Evolutionary conservation across 805 yeast species (phyloP), one percentile per base, ranked within the genome.

Genomic region (Phaffomyces thermotolerans): DNA sequence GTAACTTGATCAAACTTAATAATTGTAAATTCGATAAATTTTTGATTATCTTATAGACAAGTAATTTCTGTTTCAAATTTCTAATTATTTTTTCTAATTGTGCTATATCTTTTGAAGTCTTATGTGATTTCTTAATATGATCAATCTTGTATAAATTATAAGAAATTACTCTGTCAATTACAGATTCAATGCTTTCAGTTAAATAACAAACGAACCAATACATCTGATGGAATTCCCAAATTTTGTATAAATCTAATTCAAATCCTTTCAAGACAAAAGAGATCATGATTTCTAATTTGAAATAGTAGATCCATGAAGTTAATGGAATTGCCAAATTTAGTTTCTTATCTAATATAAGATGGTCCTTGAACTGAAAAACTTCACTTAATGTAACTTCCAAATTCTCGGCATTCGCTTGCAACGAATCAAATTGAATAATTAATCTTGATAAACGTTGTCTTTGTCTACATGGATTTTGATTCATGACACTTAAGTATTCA

Each of bases 401-500:
- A 6, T 67, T 62, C 54, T 87, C 95, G 42, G 84, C 72, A 34
- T 73, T 72, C 9, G 84, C 93, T 56, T 91, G 97, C 29, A 86
- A 65, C 2, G 88, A 72, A 61, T 91, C 97, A 84, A 91, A 86
- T 3, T 72, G 51, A 37, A 73, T 54, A 43, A 79, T 56, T 54
- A 73, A 67, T 55, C 80, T 68, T 49, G 80, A 66, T 54, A 82
- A 64, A 49, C 83, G 76, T 58, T 87, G 96, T 49, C 96, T 76
- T 56, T 87, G 89, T 44, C 96, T 72, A 40, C 95, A 78, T 31
- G 88, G 79, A 54, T 91, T 91, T 59, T 81, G 82, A 6, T 78
- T 68, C 15, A 64, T 52, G 10, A 67, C 64, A 41, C 71, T 68
- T 22, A 72, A 56, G 66, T 67, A 63, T 52, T 73, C 68, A 58